Evolutionary conservation across 371 early-diverging fungal species (phyloP).

Genomic region (Syncephalastrum sp.): DNA sequence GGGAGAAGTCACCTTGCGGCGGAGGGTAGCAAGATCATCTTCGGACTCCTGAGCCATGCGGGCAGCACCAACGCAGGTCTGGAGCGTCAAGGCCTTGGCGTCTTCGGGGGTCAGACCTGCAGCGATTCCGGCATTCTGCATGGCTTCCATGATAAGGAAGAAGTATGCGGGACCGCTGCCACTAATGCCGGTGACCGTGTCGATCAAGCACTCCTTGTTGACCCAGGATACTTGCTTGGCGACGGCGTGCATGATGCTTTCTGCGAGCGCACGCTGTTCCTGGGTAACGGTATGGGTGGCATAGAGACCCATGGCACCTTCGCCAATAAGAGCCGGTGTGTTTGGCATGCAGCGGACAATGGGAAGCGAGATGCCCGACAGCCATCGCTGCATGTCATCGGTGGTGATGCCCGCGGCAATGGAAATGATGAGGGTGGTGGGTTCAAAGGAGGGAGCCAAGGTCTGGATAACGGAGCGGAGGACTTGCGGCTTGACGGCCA

Average conservation of each 20-base stretch:
- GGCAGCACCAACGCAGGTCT: constrained; percentile 90
- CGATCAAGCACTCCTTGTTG: constrained; percentile 71
- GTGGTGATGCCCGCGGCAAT: constrained; percentile 89
- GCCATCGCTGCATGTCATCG: constrained; percentile 74
- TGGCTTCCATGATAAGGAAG: constrained; percentile 88
- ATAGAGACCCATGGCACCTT: constrained; percentile 88
- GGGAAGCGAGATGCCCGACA: constrained; percentile 45
- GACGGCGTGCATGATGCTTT: constrained; percentile 67
- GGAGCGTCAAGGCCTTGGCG: constrained; percentile 79
- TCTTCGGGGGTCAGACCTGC: constrained; percentile 77
- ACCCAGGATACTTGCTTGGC: constrained; percentile 83
- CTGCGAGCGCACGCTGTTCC: constrained; percentile 63
- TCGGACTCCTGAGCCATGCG: constrained; percentile 74
- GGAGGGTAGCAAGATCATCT: constrained; percentile 75
- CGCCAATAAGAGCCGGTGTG: constrained; percentile 84
- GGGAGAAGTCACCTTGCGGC: constrained; percentile 89
- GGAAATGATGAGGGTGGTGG: constrained; percentile 65
- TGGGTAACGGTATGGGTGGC: constrained; percentile 61
- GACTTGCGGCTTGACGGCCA: constrained; percentile 92
- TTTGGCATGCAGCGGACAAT: constrained; percentile 94
- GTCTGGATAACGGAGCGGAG: constrained; percentile 68
- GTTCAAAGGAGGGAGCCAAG: constrained; percentile 42
- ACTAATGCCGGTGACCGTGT: constrained; percentile 87
- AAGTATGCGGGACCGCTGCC: constrained; percentile 95
- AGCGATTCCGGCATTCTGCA: constrained; percentile 79